phyloP scores from a whole-genome alignment of 2,329 filamentous ascomycete genomes.

The Tolypocladium endophyticum region DNA sequence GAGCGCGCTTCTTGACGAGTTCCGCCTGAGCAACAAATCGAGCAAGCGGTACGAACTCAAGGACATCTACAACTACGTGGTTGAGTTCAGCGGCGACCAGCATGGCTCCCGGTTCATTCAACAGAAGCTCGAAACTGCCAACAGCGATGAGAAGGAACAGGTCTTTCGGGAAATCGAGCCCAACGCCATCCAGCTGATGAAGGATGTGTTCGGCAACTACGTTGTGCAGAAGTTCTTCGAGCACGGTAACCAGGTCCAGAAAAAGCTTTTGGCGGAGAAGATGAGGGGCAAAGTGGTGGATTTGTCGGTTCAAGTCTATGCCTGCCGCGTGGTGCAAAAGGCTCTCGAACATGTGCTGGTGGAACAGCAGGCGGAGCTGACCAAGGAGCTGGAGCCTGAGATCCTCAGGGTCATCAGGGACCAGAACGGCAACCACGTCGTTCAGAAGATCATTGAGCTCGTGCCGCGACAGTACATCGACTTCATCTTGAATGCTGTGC shows the following conservation, averaged over 20 bases:
- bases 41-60: conserved; percentile 71
- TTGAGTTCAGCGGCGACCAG: conserved; percentile 93
- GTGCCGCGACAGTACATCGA: conserved; percentile 66
- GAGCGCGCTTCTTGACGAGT: conserved; percentile 69
- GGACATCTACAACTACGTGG: conserved; percentile 79
- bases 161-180: conserved; percentile 80
- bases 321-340: conserved; percentile 93
- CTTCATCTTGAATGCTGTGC: conserved; percentile 76
- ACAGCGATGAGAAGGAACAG: conserved; percentile 89
- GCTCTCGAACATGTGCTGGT: conserved; percentile 82
- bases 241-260: conserved; percentile 88
- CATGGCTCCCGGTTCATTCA: conserved; percentile 95
- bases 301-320: conserved; percentile 81
- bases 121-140: conserved; percentile 80
- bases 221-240: conserved; percentile 98
- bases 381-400: conserved; percentile 70
- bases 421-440: conserved; percentile 90
- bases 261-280: conserved; percentile 71
- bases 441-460: conserved; percentile 86
- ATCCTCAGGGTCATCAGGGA: conserved; percentile 73
- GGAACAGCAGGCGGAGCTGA: conserved; percentile 80
- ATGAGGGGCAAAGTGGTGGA: conserved; percentile 80
- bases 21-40: conserved; percentile 62
- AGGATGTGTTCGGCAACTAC: conserved; percentile 95
- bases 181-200: conserved; percentile 83